These are phyloP conservation scores for Acorus calamus DNA, from an alignment of 106 monocot species.

Conservation along the genomic window DNA sequence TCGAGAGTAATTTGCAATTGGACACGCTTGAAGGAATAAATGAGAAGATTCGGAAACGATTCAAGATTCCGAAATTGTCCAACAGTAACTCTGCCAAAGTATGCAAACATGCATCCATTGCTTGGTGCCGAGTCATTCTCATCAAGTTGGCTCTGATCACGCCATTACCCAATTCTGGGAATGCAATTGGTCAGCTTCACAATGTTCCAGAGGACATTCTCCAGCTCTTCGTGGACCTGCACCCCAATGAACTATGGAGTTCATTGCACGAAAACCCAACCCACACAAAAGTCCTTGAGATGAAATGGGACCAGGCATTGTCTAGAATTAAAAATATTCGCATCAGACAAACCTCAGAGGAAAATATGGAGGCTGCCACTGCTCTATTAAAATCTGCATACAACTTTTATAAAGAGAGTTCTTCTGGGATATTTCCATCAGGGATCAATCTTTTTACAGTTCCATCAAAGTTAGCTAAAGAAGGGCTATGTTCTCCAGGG, in stretches of 20 bases:
- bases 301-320: conserved; percentile 58
- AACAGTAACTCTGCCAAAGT: conserved; percentile 47
- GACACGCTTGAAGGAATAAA: conserved; percentile 79
- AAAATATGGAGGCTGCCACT: conserved; percentile 68
- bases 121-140: conserved; percentile 83
- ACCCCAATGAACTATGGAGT: conserved; percentile 63
- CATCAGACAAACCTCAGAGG: conserved; percentile 52
- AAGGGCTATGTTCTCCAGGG: conserved; percentile 21
- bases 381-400: conserved; percentile 63
- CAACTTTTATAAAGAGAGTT: conserved; percentile 81
- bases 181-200: conserved; percentile 7
- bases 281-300: conserved; percentile 58
- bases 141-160: conserved; percentile 71
- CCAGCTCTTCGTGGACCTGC: conserved; percentile 62
- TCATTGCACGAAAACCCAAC: conserved; percentile 40
- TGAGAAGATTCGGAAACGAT: conserved; percentile 90
- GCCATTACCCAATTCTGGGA: conserved; percentile 27
- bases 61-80: conserved; percentile 86
- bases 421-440: conserved; percentile 68
- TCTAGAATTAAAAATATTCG: conserved; percentile 55
- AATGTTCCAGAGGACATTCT: conserved; percentile 25
- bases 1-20: conserved; percentile 54
- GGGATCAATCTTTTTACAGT: conserved; percentile 75
- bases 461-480: conserved; percentile 20
- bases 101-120: conserved; percentile 80